phyloP scores from a whole-genome alignment of 2,329 filamentous ascomycete species.

The Nigrograna mackinnonii region DNA sequence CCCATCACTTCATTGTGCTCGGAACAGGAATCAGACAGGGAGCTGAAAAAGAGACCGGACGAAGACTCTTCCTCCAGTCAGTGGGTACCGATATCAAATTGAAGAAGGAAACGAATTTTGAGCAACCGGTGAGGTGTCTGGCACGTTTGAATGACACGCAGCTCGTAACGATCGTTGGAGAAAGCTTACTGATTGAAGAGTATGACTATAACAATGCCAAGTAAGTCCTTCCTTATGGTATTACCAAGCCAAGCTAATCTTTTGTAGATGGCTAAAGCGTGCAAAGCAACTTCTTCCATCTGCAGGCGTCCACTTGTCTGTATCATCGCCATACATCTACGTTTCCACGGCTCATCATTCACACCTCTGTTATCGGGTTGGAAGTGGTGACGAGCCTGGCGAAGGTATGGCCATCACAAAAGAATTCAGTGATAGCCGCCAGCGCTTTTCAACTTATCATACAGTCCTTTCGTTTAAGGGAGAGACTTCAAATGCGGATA shows the following conservation, averaged over 20 bases:
- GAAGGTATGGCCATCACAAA: conserved; percentile 19
- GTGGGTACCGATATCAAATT: conserved; percentile 51
- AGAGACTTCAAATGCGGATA: neutral
- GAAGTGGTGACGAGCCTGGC: conserved; percentile 38
- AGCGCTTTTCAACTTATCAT: conserved; percentile 29
- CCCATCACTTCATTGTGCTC: conserved; percentile 66
- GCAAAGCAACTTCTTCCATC: conserved; percentile 50
- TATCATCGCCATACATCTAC: conserved; percentile 52
- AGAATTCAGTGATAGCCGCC: conserved; percentile 33
- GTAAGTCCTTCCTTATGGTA: conserved; percentile 5
- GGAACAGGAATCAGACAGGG: conserved; percentile 45
- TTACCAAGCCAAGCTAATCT: neutral
- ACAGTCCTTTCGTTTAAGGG: conserved; percentile 17
- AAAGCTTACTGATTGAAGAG: conserved; percentile 28
- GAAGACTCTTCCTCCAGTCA: conserved; percentile 32
- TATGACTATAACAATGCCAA: conserved; percentile 17
- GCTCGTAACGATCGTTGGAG: conserved; percentile 29
- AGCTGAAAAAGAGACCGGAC: conserved; percentile 24
- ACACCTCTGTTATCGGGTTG: conserved; percentile 51
- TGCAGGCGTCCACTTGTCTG: conserved; percentile 54
- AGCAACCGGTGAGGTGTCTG: conserved; percentile 34
- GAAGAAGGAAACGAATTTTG: conserved; percentile 41
- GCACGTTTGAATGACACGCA: conserved; percentile 27
- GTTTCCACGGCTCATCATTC: conserved; percentile 60
- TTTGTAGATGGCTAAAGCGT: conserved; percentile 43